Base-by-base conservation (phyloP, 495 filamentous ascomycete genomes). In the Amorphotheca resinae region DNA sequence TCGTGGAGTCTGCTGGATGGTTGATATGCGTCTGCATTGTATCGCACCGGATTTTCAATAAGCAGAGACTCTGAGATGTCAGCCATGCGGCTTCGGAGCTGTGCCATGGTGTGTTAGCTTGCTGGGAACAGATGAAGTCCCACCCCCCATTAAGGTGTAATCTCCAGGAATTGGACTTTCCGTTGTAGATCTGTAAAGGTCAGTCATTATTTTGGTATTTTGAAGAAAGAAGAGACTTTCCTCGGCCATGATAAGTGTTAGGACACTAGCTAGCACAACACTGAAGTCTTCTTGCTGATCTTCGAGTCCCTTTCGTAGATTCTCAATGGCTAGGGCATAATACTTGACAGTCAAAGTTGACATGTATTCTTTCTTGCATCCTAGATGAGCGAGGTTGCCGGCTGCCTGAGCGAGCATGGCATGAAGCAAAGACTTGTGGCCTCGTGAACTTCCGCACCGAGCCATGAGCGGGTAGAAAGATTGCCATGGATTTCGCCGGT, bases 321-420 rank as follows among this genome's bases (percentile, higher is more conserved):
- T 6, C 7, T 18, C 6, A 14, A 38, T 38, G 3, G 18, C 35
- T 6, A 20, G 9, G 5, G 35, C n/a, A 38, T 38, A 22, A 17
- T 38, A 14, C 18, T 22, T 11, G 6, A 22, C 14, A 9, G 14
- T 22, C 16, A 38, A 22, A 17, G 6, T 14, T 17, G 20, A 38
- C 35, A 38, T 38, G 5, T 20, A 7, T n/a, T 18, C 18, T n/a
- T 9, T 17, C 35, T 22, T 8, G 17, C 35, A 14, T 9, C 35
- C 35, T n/a, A 18, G 3, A 11, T 9, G 20, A 8, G 35, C 35
- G 18, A 38, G 35, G 20, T 38, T 38, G 7, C 16, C 20, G 7
- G 35, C 35, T 20, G 35, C 35, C 20, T 38, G 35, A 6, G 35
- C 35, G 35, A 38, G 35, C 9, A 38, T 38, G n/a, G 35, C 35